Percentiles rank a stretch among this genome's conserved stretches.
phyloP scores from a whole-genome alignment of 2,329 filamentous ascomycete genomes.

The Neoscytalidium dimidiatum region DNA sequence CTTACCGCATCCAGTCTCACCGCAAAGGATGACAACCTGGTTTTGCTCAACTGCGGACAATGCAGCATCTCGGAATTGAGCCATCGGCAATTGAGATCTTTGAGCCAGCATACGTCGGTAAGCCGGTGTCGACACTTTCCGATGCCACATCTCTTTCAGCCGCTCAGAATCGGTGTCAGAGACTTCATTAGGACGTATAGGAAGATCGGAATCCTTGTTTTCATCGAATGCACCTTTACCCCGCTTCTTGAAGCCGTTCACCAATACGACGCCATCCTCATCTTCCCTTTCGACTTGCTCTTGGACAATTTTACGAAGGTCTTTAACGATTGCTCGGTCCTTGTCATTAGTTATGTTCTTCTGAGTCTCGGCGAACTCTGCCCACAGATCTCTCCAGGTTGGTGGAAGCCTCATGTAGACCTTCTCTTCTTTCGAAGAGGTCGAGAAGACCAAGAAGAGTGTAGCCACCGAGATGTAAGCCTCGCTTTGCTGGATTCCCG shows the following conservation, averaged over 20 bases:
- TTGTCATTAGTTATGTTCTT: constrained; percentile 69
- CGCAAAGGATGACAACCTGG: constrained; percentile 90
- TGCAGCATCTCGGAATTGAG: constrained; percentile 77
- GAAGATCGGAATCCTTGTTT: constrained; percentile 16
- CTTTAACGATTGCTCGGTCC: constrained; percentile 69
- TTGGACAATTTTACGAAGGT: constrained; percentile 70
- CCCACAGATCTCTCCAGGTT: constrained; percentile 83
- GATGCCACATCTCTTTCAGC: constrained; percentile 53
- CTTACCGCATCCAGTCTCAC: constrained; percentile 96
- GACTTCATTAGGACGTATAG: constrained; percentile 14
- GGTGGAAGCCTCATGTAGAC: constrained; percentile 75
- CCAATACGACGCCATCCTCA: constrained; percentile 64
- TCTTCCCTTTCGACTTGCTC: constrained; percentile 61
- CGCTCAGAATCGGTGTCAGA: constrained; percentile 38
- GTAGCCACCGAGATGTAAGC: constrained; percentile 80
- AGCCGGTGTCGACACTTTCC: constrained; percentile 51
- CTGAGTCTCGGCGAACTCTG: constrained; percentile 70
- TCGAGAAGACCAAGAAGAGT: constrained; percentile 77
- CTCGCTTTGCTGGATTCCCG: constrained; percentile 80
- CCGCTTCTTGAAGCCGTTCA: constrained; percentile 67
- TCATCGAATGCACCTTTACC: constrained; percentile 30
- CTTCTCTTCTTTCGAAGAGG: constrained; percentile 83
- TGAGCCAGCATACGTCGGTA: constrained; percentile 79
- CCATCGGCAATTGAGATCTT: constrained; percentile 85
- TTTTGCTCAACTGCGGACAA: constrained; percentile 74